Base-by-base conservation (phyloP, 192 early-diverging fungal genomes). In the Fimicolochytrium jonesii region DNA sequence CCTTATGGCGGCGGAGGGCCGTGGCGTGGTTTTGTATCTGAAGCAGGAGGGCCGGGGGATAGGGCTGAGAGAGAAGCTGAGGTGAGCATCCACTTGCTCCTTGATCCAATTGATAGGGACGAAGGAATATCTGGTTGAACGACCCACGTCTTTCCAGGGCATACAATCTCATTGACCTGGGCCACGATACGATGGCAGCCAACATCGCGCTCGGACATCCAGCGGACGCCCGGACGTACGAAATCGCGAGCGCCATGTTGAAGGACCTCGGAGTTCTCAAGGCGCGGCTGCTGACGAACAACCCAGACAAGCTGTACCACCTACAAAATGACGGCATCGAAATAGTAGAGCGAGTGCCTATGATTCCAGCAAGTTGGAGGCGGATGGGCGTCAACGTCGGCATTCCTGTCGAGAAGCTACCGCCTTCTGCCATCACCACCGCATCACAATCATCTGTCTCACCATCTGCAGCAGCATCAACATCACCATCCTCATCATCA, bases 41-140 rank as follows among this genome's bases (percentile, higher is more conserved):
- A 86, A 90, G 37, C 95, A 98, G 67, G 95, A 98, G 71, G 95
- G 95, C 41, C 84, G 95, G 44, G 92, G 92, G 7, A 98, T 98
- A 64, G 95, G 95, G 2, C 70, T 98, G 58, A 68, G 86, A 29
- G 93, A 98, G 45, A 98, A 98, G 72, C 76, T 98, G 56, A 87
- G 77, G 89, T 90, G 63, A 66, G 83, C 77, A 15, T n/a, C n/a
- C n/a, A n/a, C n/a, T n/a, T n/a, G n/a, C n/a, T n/a, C n/a, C n/a
- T n/a, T n/a, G n/a, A n/a, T n/a, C n/a, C n/a, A n/a, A n/a, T n/a
- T n/a, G n/a, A n/a, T n/a, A n/a, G n/a, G n/a, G n/a, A n/a, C n/a
- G n/a, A n/a, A n/a, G n/a, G n/a, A n/a, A n/a, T n/a, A n/a, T n/a
- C n/a, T n/a, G n/a, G n/a, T n/a, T n/a, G n/a, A n/a, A n/a, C n/a